phyloP scores from a whole-genome alignment of 1,284 basidiomycete species.

The Ganoderma lucidum region DNA sequence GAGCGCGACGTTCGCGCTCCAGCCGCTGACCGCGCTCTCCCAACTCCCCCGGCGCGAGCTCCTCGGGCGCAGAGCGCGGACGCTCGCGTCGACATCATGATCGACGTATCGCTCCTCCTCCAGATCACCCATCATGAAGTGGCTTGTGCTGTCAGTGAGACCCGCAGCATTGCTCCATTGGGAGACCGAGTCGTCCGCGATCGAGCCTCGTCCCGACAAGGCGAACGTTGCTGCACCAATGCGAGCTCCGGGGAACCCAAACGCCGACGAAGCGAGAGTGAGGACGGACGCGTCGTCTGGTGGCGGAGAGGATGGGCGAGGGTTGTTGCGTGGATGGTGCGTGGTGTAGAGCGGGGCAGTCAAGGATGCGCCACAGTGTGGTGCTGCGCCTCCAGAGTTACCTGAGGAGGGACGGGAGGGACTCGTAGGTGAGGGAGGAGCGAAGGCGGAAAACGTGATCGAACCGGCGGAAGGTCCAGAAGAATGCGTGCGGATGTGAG shows the following conservation, averaged over 20 bases:
- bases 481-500: constrained; percentile 67
- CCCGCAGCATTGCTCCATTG: constrained; percentile 59
- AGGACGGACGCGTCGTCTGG: constrained; percentile 91
- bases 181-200: constrained; percentile 71
- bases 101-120: constrained; percentile 53
- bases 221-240: constrained; percentile 39
- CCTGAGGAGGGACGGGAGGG: constrained; percentile 57
- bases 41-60: constrained; percentile 85
- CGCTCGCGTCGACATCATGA: constrained; percentile 78
- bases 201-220: constrained; percentile 42
- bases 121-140: constrained; percentile 66
- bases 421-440: constrained; percentile 55
- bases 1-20: constrained; percentile 65
- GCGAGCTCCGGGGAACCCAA: constrained; percentile 69
- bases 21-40: constrained; percentile 84
- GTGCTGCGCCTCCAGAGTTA: constrained; percentile 27
- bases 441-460: constrained; percentile 74
- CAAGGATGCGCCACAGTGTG: constrained; percentile 42
- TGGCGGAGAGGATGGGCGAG: constrained; percentile 89
- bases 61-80: constrained; percentile 79
- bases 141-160: constrained; percentile 69
- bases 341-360: constrained; percentile 90
- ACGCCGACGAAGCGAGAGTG: constrained; percentile 93
- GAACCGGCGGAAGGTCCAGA: constrained; percentile 62
- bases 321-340: constrained; percentile 95